phyloP scores from a whole-genome alignment of 139 green algal species.

The Chlorella sorokiniana region DNA sequence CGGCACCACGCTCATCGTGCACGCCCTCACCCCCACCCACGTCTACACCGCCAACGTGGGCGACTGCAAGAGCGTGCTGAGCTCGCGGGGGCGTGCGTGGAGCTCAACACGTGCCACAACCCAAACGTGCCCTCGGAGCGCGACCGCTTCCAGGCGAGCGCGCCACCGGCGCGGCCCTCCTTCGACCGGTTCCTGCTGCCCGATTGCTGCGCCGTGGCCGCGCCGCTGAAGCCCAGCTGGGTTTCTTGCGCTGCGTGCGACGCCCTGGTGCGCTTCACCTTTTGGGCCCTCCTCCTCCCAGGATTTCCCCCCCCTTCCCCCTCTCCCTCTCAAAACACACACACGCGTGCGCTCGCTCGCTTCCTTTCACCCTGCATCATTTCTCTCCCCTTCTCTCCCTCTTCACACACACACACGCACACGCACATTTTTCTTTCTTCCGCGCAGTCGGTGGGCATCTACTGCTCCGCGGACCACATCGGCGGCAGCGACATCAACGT shows the following conservation, averaged over 20 bases:
- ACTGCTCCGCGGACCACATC: constrained; percentile 44
- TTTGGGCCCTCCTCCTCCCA: too few relatives aligned
- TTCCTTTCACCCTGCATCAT: too few relatives aligned
- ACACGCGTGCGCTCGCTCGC: too few relatives aligned
- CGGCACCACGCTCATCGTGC: constrained; percentile 43
- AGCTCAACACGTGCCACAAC: constrained; percentile 46
- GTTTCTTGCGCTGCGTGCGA: too few relatives aligned
- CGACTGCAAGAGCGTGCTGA: constrained; percentile 47
- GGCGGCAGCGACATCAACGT: constrained; percentile 47
- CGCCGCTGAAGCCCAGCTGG: too few relatives aligned
- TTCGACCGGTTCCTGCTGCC: too few relatives aligned
- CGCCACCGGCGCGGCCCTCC: not conserved
- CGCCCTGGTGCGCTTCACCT: too few relatives aligned
- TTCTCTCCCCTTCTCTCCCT: too few relatives aligned
- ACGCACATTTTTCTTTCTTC: not conserved
- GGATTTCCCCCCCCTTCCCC: too few relatives aligned
- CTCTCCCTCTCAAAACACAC: too few relatives aligned
- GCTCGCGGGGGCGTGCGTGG: constrained; percentile 26
- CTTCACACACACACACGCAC: too few relatives aligned
- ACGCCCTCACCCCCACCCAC: constrained; percentile 4
- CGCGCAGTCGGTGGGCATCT: constrained; percentile 25
- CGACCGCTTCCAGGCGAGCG: constrained; percentile 27
- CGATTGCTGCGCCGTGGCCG: too few relatives aligned
- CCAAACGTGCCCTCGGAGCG: constrained; percentile 37
- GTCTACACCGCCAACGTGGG: constrained; percentile 46